A percentile compares a stretch with the other conserved stretches of the same genome.
Evolutionary conservation across 148 eudicot genomes (phyloP).

Genomic region (Amaranthus hypochondriacus): DNA sequence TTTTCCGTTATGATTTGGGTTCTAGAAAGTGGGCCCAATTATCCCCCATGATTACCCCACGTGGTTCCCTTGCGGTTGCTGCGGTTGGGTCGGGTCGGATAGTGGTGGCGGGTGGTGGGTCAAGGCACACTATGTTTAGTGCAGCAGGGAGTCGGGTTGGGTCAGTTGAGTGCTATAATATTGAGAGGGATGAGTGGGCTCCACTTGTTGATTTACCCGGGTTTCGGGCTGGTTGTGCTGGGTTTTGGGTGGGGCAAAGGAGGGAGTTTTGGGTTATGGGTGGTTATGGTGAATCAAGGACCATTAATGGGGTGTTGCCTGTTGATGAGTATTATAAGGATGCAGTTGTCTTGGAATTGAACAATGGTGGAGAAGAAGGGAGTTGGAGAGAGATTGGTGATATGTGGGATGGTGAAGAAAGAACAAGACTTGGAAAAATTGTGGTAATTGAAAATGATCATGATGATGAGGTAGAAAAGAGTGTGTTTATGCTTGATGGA

Average conservation of each 20-base stretch:
- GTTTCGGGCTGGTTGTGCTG: conserved; percentile 81
- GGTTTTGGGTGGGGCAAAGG: conserved; percentile 46
- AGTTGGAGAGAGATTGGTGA: conserved; percentile 83
- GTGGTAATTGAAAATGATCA: conserved; percentile 50
- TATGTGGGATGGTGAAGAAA: conserved; percentile 77
- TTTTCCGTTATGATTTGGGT: conserved; percentile 45
- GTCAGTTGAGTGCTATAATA: conserved; percentile 72
- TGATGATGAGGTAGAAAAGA: conserved; percentile 24
- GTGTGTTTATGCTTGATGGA: conserved; percentile 81
- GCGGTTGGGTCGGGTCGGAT: conserved; percentile 34
- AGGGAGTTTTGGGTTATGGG: conserved; percentile 98
- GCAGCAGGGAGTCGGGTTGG: conserved; percentile 86
- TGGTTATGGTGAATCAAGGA: conserved; percentile 81
- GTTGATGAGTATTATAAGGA: conserved; percentile 81
- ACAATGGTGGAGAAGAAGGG: conserved; percentile 28
- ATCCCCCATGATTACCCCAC: conserved; percentile 70
- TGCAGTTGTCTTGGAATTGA: conserved; percentile 62
- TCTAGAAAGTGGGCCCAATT: neutral
- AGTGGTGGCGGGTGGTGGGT: conserved; percentile 90
- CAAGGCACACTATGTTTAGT: conserved; percentile 73
- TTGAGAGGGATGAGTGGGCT: conserved; percentile 68
- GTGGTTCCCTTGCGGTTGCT: conserved; percentile 85
- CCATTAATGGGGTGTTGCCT: conserved; percentile 75
- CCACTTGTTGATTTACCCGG: conserved; percentile 59
- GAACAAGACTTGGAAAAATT: conserved; percentile 67